Evolutionary conservation across 805 yeast species (phyloP).

Genomic region (Danielia oregonensis): DNA sequence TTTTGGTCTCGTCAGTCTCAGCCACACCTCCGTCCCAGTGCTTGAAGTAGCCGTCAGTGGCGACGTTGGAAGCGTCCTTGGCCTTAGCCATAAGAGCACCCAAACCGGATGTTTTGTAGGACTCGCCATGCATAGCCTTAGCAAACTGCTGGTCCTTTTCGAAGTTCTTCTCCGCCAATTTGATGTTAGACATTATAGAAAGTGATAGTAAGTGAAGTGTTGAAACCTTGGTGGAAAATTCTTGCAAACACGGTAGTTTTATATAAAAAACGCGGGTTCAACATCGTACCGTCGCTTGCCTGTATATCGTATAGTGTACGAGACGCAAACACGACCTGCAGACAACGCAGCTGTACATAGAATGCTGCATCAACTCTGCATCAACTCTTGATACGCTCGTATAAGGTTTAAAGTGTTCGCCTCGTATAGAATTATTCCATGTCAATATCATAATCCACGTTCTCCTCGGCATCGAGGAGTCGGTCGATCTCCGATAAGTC

Average conservation of each 20-base stretch:
- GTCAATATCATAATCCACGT: constrained; percentile 33
- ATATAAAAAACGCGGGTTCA: too few species aligned
- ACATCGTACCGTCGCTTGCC: constrained; percentile 16
- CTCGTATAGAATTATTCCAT: constrained; percentile 14
- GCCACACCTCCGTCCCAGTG: constrained; percentile 95
- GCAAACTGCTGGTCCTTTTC: constrained; percentile 70
- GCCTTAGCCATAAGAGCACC: constrained; percentile 75
- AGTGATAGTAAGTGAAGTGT: constrained; percentile 9
- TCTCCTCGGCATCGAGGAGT: constrained; percentile 35
- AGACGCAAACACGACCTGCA: background rate
- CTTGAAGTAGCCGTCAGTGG: constrained; percentile 86
- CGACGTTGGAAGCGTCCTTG: constrained; percentile 67
- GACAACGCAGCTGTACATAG: too few species aligned
- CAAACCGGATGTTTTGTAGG: constrained; percentile 65
- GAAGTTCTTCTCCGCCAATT: constrained; percentile 48
- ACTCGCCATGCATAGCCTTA: constrained; percentile 80
- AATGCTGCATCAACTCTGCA: too few species aligned
- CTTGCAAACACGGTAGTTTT: too few species aligned
- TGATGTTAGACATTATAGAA: constrained; percentile 15
- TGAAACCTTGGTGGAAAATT: constrained; percentile 11
- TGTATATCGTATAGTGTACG: background rate
- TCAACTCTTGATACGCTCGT: constrained; percentile 16
- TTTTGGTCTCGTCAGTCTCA: constrained; percentile 61
- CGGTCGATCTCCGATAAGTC: constrained; percentile 30
- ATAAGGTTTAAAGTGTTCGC: background rate